Evolutionary conservation across 1,284 basidiomycete genomes (phyloP), one percentile per base, ranked within the genome.

Genomic region (Sanghuangporus sanghuang): DNA sequence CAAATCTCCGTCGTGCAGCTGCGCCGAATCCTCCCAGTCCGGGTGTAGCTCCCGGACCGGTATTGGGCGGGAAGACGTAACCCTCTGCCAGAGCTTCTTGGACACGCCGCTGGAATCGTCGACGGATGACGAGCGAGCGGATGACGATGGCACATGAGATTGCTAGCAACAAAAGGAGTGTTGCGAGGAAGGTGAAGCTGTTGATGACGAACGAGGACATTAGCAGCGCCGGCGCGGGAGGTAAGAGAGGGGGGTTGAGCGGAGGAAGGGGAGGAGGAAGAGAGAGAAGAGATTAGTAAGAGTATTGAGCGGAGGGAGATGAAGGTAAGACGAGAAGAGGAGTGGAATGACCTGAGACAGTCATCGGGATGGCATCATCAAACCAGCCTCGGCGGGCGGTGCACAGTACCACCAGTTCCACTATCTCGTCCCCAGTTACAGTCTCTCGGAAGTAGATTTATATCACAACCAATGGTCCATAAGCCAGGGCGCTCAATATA

Each of bases 51-150:
- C 44, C 44, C 7, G 44, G 27, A 32, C 27, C 44, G 27, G 44
- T 2, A 27, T 32, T 35, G n/a, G 59, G 48, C 32, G 67, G 67
- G 14, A 64, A 53, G 53, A 64, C 44, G 39, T 62, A 36, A 35
- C 79, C 78, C 2, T 76, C 75, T 3, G 73, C 74, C 63, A 80
- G 78, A 1, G 74, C 69, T 59, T 46, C 73, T 75, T 53, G 71
- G 69, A 63, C 72, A 67, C 44, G 78, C 63, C 12, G 78, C 67
- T 12, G 74, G 66, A 62, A 79, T 67, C 42, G 75, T 73, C 3
- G 42, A 18, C 67, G 61, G 14, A 78, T 62, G 7, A 69, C 71
- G 57, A 79, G 73, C 1, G 78, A 78, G 14, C 78, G 67, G 18
- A 69, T 56, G 48, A 78, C 72, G 9, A 78, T 78, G 0, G 74